These are phyloP conservation scores for Globisporangium middletonii DNA, from an alignment of 352 stramenopile genomes.

Conservation along the genomic window DNA sequence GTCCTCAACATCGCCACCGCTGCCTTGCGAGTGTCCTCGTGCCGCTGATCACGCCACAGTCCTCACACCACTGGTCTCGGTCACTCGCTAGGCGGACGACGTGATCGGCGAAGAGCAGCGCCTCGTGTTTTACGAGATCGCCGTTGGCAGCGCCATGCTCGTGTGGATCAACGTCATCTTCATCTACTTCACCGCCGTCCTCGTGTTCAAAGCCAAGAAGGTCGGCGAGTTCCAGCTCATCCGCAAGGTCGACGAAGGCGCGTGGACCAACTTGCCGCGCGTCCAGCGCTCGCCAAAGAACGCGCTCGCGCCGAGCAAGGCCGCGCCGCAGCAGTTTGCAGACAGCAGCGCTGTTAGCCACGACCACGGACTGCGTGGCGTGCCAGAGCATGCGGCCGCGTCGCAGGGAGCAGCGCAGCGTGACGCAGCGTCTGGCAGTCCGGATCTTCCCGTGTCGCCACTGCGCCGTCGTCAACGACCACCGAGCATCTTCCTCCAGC, in stretches of 20 bases:
- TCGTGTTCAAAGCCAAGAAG: constrained; percentile 89
- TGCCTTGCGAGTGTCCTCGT: too few relatives aligned
- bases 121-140: constrained; percentile 84
- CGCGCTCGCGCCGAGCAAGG: neutral
- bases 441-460: constrained; percentile 23
- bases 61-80: too few relatives aligned
- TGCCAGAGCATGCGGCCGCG: too few relatives aligned
- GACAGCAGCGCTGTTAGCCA: too few relatives aligned
- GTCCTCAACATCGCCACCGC: neutral
- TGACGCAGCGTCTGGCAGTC: constrained; percentile 2
- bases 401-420: too few relatives aligned
- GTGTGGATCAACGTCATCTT: constrained; percentile 87
- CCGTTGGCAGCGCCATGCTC: constrained; percentile 72
- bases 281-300: constrained; percentile 56
- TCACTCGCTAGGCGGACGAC: constrained; percentile 37
- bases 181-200: constrained; percentile 80
- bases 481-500: constrained; percentile 16
- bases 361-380: too few relatives aligned
- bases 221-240: constrained; percentile 84
- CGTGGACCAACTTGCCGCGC: constrained; percentile 76
- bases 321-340: neutral
- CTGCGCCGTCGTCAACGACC: constrained; percentile 26
- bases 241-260: constrained; percentile 60
- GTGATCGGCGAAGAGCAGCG: constrained; percentile 78
- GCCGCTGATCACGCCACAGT: too few relatives aligned